Base-by-base conservation (phyloP, 345 rosid genomes). In the Sonneratia caseolaris region DNA sequence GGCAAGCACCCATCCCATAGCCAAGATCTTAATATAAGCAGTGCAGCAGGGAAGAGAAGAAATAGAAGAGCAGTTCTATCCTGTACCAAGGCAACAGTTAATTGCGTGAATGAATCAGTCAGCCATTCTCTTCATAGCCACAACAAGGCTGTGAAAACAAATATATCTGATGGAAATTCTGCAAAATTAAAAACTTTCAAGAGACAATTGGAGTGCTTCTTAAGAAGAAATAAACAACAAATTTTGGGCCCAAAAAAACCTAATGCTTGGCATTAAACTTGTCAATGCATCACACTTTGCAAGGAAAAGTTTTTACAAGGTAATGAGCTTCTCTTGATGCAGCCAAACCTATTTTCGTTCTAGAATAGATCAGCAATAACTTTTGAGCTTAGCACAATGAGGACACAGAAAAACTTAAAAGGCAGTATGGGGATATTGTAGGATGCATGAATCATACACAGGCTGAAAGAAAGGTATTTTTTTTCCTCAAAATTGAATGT, bases 1-100 rank as follows among this genome's bases (percentile, higher is more conserved):
- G 98, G 98, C 84, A 95, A 83, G 78, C 99, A 95, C 56, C 96
- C 96, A 77, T 77, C 81, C 99, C 99, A 95, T 67, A 86, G 73
- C 85, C 86, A 89, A 69, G 97, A 84, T 79, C 99, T 83, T 64
- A 89, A 83, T 55, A 86, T 79, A 18, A 92, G 88, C 24, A 95
- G 87, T 45, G 79, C 55, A 16, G 91, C 86, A 21, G 99, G 99
- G 75, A 95, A 95, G 62, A 95, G 76, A 67, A 92, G 98, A 75
- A 95, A 95, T 19, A 95, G 82, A 75, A 92, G 88, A 74, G 99
- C 99, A 48, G 99, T 95, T 77, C 84, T 90, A 70, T 95, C 99
- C 98, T 94, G 96, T 75, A 73, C 77, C 78, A 83, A 48, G 68
- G 6, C 74, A 37, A 78, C 12, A 43, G 71, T 35, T 35, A 37